phyloP scores from a whole-genome alignment of 2,329 filamentous ascomycete species.

The Chaetomium sp. region DNA sequence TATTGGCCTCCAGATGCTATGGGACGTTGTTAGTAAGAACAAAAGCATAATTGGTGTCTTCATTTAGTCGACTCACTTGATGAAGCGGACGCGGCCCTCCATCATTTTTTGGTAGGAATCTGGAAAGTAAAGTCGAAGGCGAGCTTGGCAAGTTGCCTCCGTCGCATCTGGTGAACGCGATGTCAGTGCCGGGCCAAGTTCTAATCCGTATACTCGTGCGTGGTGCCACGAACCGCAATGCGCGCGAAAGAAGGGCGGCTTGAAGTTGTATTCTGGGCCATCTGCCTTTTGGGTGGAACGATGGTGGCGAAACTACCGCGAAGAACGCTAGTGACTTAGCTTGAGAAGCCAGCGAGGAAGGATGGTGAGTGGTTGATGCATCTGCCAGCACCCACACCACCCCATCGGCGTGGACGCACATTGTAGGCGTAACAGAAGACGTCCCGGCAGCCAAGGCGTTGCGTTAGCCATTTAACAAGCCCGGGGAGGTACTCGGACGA shows the following conservation, averaged over 20 bases:
- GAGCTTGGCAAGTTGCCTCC: conserved; percentile 9
- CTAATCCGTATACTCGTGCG: no score
- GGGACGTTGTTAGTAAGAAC: neutral
- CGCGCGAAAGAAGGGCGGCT: conserved; percentile 23
- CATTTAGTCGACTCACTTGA: conserved; percentile 10
- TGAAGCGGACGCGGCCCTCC: conserved; percentile 17
- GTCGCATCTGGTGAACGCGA: conserved; percentile 13
- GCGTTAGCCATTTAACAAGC: conserved; percentile 18
- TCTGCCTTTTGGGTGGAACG: conserved; percentile 4
- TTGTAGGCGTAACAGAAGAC: conserved; percentile 23
- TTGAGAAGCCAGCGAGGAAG: neutral
- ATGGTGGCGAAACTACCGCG: conserved; percentile 19
- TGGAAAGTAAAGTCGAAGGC: conserved; percentile 21
- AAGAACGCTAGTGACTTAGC: neutral
- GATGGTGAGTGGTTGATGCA: neutral
- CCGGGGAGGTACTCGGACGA: conserved; percentile 13
- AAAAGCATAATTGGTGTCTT: neutral
- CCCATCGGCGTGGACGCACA: conserved; percentile 9
- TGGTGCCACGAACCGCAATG: conserved; percentile 21
- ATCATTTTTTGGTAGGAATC: conserved; percentile 13
- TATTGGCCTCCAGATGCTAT: conserved; percentile 25
- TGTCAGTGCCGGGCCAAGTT: neutral
- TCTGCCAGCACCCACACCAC: neutral
- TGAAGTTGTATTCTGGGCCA: conserved; percentile 9
- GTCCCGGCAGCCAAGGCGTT: conserved; percentile 3